Evolutionary conservation across 2,329 filamentous ascomycete species (phyloP), one percentile per base, ranked within the genome.

Genomic region (Mycocentrospora acerina): DNA sequence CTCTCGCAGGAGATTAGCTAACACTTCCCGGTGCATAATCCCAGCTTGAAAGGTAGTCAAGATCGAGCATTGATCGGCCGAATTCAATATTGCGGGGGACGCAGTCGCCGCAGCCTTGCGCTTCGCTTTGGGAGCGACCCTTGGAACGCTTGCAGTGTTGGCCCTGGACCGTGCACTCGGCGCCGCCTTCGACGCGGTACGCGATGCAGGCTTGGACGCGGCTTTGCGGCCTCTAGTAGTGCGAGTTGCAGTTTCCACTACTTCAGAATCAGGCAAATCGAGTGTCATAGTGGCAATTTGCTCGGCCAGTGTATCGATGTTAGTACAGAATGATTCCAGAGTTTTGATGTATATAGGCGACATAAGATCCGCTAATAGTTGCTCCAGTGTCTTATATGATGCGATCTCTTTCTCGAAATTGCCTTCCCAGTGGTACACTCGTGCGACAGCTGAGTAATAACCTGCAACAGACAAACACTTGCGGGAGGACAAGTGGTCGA

Each of bases 381-480:
- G 66, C 35, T 76, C 71, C 14, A 76, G 71, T 14, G 71, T 61
- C n/a, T 71, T 64, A 44, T 80, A 78, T 18, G 71, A 67, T 15
- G 62, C 65, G 10, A 75, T 59, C 44, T 79, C 77, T 29, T 74
- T 68, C 2, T 73, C 69, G 29, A 68, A 67, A 25, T 76, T 64
- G 11, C 71, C 71, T 26, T 72, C 68, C n/a, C 67, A 61, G 32
- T 73, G 70, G 47, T 78, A 66, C 33, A 78, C 57, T 3, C 69
- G 67, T 1, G 78, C 73, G 19, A 83, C 66, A 7, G 69, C 71
- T 0, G 73, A 74, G 31, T 70, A 66, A 40, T 75, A 67, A 0
- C 76, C 71, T 27, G 83, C 73, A 16, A 79, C 79, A 24, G 77
- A 67, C n/a, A 72, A 53, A 7, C 71, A 58, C 32, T 63, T 73